A percentile compares a stretch with the other conserved stretches of the same genome.
These are phyloP conservation scores for Cyphellophora attinorum DNA, from an alignment of 2,329 filamentous ascomycete species.

Conservation along the genomic window DNA sequence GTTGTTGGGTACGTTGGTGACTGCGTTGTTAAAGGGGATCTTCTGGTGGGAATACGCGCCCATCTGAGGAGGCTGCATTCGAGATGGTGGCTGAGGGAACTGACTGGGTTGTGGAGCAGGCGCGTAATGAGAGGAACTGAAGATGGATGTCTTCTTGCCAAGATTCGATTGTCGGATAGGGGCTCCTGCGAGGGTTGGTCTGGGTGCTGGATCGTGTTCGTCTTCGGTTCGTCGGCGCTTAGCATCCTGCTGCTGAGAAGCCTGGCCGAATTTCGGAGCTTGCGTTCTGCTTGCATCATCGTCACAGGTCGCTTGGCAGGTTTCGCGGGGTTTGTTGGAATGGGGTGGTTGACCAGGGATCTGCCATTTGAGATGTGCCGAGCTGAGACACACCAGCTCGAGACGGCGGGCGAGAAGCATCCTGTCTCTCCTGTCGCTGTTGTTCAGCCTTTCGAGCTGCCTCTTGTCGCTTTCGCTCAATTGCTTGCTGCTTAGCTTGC, in stretches of 20 bases:
- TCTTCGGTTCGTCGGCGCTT: conserved; percentile 75
- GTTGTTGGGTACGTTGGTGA: conserved; percentile 36
- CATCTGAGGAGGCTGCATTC: conserved; percentile 69
- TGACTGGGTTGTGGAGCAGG: conserved; percentile 43
- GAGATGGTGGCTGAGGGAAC: conserved; percentile 50
- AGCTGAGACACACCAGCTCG: conserved; percentile 29
- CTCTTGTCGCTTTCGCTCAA: conserved; percentile 41
- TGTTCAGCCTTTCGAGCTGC: conserved; percentile 35
- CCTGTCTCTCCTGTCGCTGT: conserved; percentile 26
- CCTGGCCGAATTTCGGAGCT: conserved; percentile 29
- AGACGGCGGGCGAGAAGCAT: conserved; percentile 40
- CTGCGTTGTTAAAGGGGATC: conserved; percentile 76
- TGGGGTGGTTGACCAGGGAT: conserved; percentile 46
- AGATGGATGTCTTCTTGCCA: conserved; percentile 48
- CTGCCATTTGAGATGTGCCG: conserved; percentile 47
- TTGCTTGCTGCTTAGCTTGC: conserved; percentile 33
- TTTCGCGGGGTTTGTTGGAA: conserved; percentile 57
- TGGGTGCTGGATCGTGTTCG: conserved; percentile 53
- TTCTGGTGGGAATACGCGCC: conserved; percentile 71
- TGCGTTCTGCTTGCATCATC: conserved; percentile 44
- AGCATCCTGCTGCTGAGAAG: conserved; percentile 60
- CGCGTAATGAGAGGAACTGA: conserved; percentile 25
- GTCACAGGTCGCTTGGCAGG: conserved; percentile 62
- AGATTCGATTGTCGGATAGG: conserved; percentile 73
- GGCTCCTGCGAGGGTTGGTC: conserved; percentile 62